Conservation (phyloP, 2,329 filamentous ascomycete species). For the Aspergillus sp. region DNA sequence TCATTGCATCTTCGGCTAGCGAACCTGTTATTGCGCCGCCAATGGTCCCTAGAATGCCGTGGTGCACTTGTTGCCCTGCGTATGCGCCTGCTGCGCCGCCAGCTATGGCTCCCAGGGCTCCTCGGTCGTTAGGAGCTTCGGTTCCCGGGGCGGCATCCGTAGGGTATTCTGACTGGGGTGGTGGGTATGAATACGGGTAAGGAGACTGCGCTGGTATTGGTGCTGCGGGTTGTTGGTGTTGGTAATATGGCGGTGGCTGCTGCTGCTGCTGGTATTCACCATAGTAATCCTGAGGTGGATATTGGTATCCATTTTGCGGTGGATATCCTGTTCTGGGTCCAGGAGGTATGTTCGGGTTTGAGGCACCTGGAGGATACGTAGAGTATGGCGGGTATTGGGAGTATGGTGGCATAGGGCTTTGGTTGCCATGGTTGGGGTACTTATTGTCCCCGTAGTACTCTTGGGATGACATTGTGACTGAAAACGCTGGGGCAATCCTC, state of each 20-base stretch:
- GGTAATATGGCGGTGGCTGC: neutral
- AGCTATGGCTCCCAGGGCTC: conserved; percentile 45
- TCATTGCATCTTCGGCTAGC: conserved; percentile 44
- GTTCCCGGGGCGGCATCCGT: conserved; percentile 22
- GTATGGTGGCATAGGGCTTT: neutral
- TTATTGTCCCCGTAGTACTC: conserved; percentile 1
- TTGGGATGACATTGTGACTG: neutral
- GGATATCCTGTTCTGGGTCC: neutral
- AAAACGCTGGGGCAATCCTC: neutral
- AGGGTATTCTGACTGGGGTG: conserved; percentile 6
- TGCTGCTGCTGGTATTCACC: neutral
- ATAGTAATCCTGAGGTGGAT: neutral
- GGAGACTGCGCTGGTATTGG: neutral
- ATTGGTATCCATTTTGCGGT: neutral
- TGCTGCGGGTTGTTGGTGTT: neutral
- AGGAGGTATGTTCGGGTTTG: too few relatives aligned
- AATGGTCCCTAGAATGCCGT: conserved; percentile 47
- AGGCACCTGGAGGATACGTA: neutral
- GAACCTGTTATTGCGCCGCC: conserved; percentile 47
- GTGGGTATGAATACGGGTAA: neutral
- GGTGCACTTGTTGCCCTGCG: conserved; percentile 45
- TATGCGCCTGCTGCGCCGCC: conserved; percentile 46
- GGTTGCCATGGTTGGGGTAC: neutral
- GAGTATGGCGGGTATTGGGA: neutral
- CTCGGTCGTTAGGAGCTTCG: conserved; percentile 34